Evolutionary conservation across 192 early-diverging fungal genomes (phyloP).

Genomic region (Funneliformis geosporum): DNA sequence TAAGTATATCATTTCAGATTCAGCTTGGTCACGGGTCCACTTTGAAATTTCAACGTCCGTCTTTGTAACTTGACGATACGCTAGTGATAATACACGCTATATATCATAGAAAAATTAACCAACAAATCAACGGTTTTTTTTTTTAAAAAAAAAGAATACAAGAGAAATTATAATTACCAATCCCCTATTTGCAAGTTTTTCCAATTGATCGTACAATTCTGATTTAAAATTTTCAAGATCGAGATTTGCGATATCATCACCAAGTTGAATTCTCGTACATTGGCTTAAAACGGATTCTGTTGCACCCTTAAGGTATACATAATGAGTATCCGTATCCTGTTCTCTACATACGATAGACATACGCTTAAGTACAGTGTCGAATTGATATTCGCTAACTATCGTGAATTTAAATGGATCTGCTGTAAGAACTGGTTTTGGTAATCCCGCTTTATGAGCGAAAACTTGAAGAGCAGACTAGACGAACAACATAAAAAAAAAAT

Average conservation of each 20-base stretch:
- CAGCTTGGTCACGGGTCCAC: slow-evolving; percentile 58
- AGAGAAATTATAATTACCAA: slow-evolving; percentile 45
- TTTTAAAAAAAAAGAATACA: too few relatives aligned
- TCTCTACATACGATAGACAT: slow-evolving; percentile 81
- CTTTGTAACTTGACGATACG: slow-evolving; percentile 52
- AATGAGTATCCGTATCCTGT: slow-evolving; percentile 38
- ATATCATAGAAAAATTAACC: neutral
- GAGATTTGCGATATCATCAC: slow-evolving; percentile 35
- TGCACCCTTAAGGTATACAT: slow-evolving; percentile 86
- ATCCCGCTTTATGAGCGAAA: slow-evolving; percentile 76
- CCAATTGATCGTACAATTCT: slow-evolving; percentile 64
- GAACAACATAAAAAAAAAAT: too few relatives aligned
- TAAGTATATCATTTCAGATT: slow-evolving; percentile 73
- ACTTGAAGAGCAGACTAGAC: slow-evolving; percentile 69
- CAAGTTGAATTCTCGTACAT: slow-evolving; percentile 59
- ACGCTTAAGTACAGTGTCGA: slow-evolving; percentile 80
- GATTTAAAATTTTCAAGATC: slow-evolving; percentile 44
- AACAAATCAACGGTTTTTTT: too few relatives aligned
- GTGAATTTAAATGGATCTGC: slow-evolving; percentile 41
- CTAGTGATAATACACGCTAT: slow-evolving; percentile 80
- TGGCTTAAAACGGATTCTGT: slow-evolving; percentile 84
- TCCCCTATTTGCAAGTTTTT: slow-evolving; percentile 71
- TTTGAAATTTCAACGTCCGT: slow-evolving; percentile 38
- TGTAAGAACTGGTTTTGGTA: slow-evolving; percentile 68
- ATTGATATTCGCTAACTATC: slow-evolving; percentile 65